Conservation (phyloP, 257 asterid genomes). For the Solanum bulbocastanum region DNA sequence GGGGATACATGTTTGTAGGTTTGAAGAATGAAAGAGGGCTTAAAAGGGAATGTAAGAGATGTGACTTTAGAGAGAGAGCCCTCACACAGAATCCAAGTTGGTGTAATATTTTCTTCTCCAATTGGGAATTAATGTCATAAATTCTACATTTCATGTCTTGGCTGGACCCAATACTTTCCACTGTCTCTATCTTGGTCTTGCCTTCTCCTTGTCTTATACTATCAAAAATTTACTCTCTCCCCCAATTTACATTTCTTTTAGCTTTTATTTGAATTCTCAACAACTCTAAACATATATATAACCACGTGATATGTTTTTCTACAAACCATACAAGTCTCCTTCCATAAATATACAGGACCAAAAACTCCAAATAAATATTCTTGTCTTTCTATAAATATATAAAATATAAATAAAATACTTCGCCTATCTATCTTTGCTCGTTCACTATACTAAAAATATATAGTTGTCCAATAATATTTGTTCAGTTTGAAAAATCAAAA, state of each 20-base stretch:
- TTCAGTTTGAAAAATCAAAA: too few species aligned
- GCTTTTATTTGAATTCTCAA: background rate
- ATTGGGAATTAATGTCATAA: constrained; percentile 33
- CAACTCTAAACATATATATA: background rate
- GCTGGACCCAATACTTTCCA: background rate
- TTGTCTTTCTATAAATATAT: background rate
- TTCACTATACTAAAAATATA: too few species aligned
- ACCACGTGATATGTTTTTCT: background rate
- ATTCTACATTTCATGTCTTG: background rate
- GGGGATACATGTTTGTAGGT: background rate
- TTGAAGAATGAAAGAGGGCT: background rate
- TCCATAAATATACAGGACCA: background rate
- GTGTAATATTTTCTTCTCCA: constrained; percentile 31
- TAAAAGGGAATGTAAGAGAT: constrained; percentile 20
- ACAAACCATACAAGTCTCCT: background rate
- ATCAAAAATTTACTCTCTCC: too few species aligned
- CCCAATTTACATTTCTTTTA: too few species aligned
- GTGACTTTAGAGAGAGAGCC: constrained; percentile 16
- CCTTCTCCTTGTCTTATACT: background rate
- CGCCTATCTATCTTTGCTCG: too few species aligned
- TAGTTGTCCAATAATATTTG: too few species aligned
- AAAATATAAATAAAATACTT: too few species aligned
- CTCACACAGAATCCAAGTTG: constrained; percentile 16
- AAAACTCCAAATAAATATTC: background rate
- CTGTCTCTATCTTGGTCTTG: background rate